Base-by-base conservation (phyloP, 2,329 filamentous ascomycete species). In the Arthrobotrys entomopaga region DNA sequence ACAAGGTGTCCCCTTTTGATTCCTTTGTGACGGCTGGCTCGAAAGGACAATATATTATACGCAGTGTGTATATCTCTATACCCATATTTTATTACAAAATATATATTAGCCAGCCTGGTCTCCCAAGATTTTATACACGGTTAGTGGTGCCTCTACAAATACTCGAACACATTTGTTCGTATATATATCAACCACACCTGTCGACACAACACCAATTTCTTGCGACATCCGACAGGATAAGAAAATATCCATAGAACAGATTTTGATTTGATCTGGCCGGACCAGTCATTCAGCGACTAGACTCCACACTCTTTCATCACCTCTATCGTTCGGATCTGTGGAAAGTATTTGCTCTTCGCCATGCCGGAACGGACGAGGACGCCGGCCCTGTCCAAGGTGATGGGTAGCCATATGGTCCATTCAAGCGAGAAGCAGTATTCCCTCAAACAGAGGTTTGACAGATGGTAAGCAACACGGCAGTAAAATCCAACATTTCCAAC, bases 321-420 rank as follows among this genome's bases (percentile, higher is more conserved):
- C 8, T 13, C 43, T 40, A 50, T 20, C 2, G 22, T 46, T 16
- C 1, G 3, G 16, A 50, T n/a, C 20, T 34, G 34, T 34, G 29
- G n/a, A 63, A 19, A 56, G 19, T 20, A 22, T 22, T 22, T 11
- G 53, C 16, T 24, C 6, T 13, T 16, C 19, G 48, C 42, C 29
- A 74, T 74, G 70, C 49, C 70, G 38, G 91, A 94, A 83, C 85
- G 91, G 80, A 88, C 90, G 80, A 87, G 91, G 89, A 93, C 90
- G 88, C 91, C 91, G 75, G 91, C 91, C 15, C 85, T 95, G 65
- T 92, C 90, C 74, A 87, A 91, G 77, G 92, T 94, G 89, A 83
- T 95, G 80, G 86, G 93, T 81, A 92, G 91, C 65, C 91, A 91
- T 57, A 90, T 93, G 83, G 90, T 93, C 87, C 91, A 88, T 64